Evolutionary conservation across 2,329 filamentous ascomycete genomes (phyloP).

Genomic region (Botrytis paeoniae): DNA sequence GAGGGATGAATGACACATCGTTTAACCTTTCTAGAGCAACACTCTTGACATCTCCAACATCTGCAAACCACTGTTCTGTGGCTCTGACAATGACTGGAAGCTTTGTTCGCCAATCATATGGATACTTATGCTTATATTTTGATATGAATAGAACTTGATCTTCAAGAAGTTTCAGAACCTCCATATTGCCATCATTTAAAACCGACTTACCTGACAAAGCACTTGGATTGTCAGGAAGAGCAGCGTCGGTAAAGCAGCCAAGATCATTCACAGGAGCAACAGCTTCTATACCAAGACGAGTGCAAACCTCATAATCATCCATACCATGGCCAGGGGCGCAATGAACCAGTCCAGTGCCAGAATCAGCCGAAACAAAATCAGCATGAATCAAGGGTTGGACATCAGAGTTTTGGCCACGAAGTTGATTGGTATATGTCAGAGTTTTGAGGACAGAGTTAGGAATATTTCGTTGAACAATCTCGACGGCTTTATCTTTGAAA

Average conservation of each 20-base stretch:
- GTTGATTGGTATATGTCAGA: slow-evolving; percentile 66
- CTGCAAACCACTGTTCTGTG: slow-evolving; percentile 97
- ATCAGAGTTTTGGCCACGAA: slow-evolving; percentile 57
- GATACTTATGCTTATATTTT: slow-evolving; percentile 84
- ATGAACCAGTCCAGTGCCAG: slow-evolving; percentile 95
- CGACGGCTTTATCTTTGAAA: slow-evolving; percentile 35
- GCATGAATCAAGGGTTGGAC: slow-evolving; percentile 74
- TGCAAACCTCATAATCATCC: slow-evolving; percentile 88
- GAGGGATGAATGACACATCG: slow-evolving; percentile 74
- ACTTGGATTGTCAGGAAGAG: slow-evolving; percentile 67
- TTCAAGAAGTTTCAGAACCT: slow-evolving; percentile 67
- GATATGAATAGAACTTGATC: slow-evolving; percentile 66
- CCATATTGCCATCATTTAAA: slow-evolving; percentile 63
- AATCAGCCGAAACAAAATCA: slow-evolving; percentile 82
- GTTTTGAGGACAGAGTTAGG: slow-evolving; percentile 63
- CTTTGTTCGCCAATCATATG: slow-evolving; percentile 97
- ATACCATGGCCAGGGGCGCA: slow-evolving; percentile 92
- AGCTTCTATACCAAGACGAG: slow-evolving; percentile 64
- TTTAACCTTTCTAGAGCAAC: slow-evolving; percentile 68
- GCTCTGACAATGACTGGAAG: slow-evolving; percentile 85
- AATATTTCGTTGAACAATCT: slow-evolving; percentile 55
- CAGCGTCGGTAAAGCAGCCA: slow-evolving; percentile 76
- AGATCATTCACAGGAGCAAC: slow-evolving; percentile 81
- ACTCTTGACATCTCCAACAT: slow-evolving; percentile 78
- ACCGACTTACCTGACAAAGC: slow-evolving; percentile 70